Evolutionary conservation across 1,284 basidiomycete genomes (phyloP), one percentile per base, ranked within the genome.

Genomic region (Cutaneotrichosporon dermatis): DNA sequence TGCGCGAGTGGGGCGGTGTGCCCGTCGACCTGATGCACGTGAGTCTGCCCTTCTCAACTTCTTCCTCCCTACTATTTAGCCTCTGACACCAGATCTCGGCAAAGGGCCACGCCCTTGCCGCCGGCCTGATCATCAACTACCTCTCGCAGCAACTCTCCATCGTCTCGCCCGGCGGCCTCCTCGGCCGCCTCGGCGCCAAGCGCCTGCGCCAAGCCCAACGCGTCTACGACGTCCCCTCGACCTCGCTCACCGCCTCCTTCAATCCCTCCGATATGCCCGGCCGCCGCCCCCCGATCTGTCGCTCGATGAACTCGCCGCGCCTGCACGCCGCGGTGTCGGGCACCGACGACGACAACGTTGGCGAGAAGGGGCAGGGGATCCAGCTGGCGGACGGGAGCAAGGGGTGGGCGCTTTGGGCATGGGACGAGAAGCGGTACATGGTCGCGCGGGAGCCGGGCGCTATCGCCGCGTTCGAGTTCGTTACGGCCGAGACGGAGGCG

Each of bases 21-120:
- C 57, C 69, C 11, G 76, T 77, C 8, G 76, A 77, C 53, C 60
- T 77, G 39, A 73, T 77, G 72, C 75, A 76, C 55, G 74, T 75
- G 57, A 70, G 75, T 73, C 10, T 6, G 5, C 6, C 15, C 33
- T 11, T 34, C 9, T 34, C 25, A 35, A 5, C 33, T 16, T 8
- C 7, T 9, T 9, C 7, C 43, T 15, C 6, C n/a, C 4, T 15
- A 12, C 41, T 7, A n/a, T 7, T 15, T 44, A 6, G 2, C 1
- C 41, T 13, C 46, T 49, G 35, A 49, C 25, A 6, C 39, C 59
- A 76, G 73, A 76, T 77, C 49, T 74, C 71, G 1, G 68, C 69
- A 36, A 54, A 72, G 35, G 76, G 73, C 10, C 76, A 77, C 58
- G 66, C 66, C 1, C 66, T 76, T 0, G 67, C 70, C 0, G 75